Percentiles rank a stretch among this genome's conserved stretches.
Conservation (phyloP, 208 protist species). For the Acanthamoeba healyi region DNA sequence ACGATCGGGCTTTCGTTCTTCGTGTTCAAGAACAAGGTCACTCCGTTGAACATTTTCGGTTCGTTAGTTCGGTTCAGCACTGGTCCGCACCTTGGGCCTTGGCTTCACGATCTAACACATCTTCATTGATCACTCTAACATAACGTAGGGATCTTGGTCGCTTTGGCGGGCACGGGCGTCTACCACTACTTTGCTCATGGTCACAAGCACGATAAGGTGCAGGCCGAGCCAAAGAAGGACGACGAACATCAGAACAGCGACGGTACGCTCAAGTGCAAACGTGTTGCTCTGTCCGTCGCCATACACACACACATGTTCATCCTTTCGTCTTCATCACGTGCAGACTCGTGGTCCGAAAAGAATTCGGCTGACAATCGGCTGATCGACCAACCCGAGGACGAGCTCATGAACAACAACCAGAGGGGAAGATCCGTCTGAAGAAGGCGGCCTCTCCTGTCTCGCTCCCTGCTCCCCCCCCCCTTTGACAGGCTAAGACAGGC, state of each 20-base stretch:
- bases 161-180: background rate
- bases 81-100: background rate
- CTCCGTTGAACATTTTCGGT: constrained; percentile 29
- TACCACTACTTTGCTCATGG: constrained; percentile 56
- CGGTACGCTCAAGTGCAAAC: background rate
- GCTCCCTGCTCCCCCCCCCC: too few relatives aligned
- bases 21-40: constrained; percentile 60
- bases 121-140: background rate
- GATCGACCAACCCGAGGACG: too few relatives aligned
- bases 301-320: background rate
- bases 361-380: too few relatives aligned
- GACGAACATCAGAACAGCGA: background rate
- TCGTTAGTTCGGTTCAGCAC: background rate
- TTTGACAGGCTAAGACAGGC: background rate
- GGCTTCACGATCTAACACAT: too few relatives aligned
- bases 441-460: too few relatives aligned
- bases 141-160: constrained; percentile 10
- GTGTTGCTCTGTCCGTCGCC: background rate
- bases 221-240: background rate
- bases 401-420: background rate
- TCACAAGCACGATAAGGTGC: background rate
- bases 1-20: constrained; percentile 27
- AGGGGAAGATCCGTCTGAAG: background rate
- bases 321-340: too few relatives aligned
- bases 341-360: too few relatives aligned